These are phyloP conservation scores for Vigna trinervia DNA, from an alignment of 306 rosid species.

Conservation along the genomic window DNA sequence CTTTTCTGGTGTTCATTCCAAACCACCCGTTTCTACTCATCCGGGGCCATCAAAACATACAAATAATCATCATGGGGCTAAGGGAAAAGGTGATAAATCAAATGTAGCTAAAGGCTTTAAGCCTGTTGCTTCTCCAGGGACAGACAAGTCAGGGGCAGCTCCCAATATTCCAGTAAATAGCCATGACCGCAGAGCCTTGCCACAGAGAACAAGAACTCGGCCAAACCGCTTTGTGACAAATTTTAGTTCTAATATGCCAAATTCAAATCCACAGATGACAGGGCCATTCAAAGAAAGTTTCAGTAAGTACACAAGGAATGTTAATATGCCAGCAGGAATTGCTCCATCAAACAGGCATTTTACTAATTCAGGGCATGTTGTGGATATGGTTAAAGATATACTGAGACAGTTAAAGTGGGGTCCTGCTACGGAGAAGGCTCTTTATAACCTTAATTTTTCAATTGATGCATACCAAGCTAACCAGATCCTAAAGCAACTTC, in stretches of 20 bases:
- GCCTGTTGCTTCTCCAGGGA: constrained; percentile 57
- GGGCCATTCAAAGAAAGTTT: constrained; percentile 55
- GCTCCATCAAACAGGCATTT: constrained; percentile 52
- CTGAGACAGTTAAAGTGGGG: constrained; percentile 76
- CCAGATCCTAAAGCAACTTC: constrained; percentile 85
- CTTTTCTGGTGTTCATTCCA: constrained; percentile 64
- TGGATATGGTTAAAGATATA: constrained; percentile 64
- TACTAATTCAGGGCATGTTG: constrained; percentile 53
- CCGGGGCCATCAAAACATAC: constrained; percentile 54
- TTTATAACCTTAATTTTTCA: constrained; percentile 60
- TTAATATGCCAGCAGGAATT: constrained; percentile 55
- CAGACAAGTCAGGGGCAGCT: constrained; percentile 51
- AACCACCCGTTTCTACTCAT: constrained; percentile 52
- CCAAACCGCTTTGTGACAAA: constrained; percentile 53
- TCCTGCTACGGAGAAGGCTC: constrained; percentile 76
- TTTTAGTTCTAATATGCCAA: constrained; percentile 53
- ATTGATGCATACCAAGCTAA: constrained; percentile 88
- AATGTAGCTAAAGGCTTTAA: constrained; percentile 52
- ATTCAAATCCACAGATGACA: constrained; percentile 47
- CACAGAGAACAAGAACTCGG: constrained; percentile 60
- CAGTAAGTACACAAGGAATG: constrained; percentile 53
- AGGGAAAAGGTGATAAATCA: constrained; percentile 61
- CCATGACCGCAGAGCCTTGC: constrained; percentile 52
- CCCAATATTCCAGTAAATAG: constrained; percentile 46
- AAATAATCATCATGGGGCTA: constrained; percentile 54